Percentiles rank a stretch among this genome's conserved stretches.
These are phyloP conservation scores for Oryza coarctata DNA, from an alignment of 176 grass and related monocot genomes.

Conservation along the genomic window DNA sequence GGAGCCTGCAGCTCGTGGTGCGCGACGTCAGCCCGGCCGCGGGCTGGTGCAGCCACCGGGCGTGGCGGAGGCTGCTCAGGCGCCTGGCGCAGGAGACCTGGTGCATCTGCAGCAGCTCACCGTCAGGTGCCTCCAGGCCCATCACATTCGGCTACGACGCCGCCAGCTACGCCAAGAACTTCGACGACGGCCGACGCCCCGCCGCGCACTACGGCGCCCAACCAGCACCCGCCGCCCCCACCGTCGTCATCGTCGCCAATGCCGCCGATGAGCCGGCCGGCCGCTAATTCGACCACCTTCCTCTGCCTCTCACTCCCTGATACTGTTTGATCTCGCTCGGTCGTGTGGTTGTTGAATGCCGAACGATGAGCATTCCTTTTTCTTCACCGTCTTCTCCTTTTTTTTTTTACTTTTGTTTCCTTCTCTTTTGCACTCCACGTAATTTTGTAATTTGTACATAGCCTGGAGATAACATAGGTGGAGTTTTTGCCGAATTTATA, in stretches of 20 bases:
- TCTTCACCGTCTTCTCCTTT: not conserved
- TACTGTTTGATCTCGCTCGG: not conserved
- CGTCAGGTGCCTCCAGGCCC: slow-evolving; percentile 29
- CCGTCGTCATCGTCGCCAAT: not conserved
- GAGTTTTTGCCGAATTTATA: not conserved
- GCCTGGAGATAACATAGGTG: slow-evolving; percentile 26
- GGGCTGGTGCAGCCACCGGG: slow-evolving; percentile 49
- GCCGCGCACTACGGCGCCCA: not conserved
- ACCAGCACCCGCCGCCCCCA: not conserved
- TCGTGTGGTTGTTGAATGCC: slow-evolving; percentile 4
- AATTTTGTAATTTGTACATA: slow-evolving; percentile 53
- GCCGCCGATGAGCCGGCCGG: slow-evolving; percentile 21
- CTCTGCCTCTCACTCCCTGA: not conserved
- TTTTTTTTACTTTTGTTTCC: not conserved
- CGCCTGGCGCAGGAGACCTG: slow-evolving; percentile 72
- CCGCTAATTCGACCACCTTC: slow-evolving; percentile 21
- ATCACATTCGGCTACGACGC: slow-evolving; percentile 78
- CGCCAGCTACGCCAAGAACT: slow-evolving; percentile 96
- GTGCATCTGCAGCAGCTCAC: slow-evolving; percentile 50
- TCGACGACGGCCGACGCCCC: slow-evolving; percentile 65
- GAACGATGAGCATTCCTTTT: not conserved
- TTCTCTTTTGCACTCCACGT: not conserved
- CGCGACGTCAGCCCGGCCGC: slow-evolving; percentile 35
- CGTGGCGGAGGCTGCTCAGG: slow-evolving; percentile 63
- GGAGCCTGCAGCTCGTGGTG: slow-evolving; percentile 56